Conservation (phyloP, 371 early-diverging fungal species). For the Mortierella sp. region DNA sequence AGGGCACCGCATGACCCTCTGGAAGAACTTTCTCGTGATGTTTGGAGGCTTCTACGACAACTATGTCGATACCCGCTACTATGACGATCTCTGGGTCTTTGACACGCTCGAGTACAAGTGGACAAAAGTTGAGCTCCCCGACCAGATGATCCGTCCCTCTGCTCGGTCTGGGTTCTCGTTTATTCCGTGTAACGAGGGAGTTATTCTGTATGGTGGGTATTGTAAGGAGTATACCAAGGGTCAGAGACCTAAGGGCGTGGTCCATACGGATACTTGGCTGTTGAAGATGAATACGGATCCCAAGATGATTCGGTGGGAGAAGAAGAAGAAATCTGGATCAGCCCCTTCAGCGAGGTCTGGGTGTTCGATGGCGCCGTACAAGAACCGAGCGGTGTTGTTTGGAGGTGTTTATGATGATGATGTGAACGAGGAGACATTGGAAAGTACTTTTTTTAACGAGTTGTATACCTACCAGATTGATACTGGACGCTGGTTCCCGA, state of each 20-base stretch:
- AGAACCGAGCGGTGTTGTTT: slow-evolving; percentile 70
- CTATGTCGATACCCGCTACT: slow-evolving; percentile 68
- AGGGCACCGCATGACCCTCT: slow-evolving; percentile 64
- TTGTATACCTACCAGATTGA: slow-evolving; percentile 63
- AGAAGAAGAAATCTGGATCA: slow-evolving; percentile 62
- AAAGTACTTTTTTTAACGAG: slow-evolving; percentile 68
- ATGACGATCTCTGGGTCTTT: slow-evolving; percentile 75
- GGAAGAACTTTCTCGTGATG: slow-evolving; percentile 72
- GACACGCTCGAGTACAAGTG: slow-evolving; percentile 72
- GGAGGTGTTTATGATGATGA: slow-evolving; percentile 72
- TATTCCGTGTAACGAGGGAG: slow-evolving; percentile 59
- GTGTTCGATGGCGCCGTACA: slow-evolving; percentile 66
- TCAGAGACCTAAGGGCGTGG: slow-evolving; percentile 64
- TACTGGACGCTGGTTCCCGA: slow-evolving; percentile 59
- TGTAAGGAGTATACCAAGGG: slow-evolving; percentile 70
- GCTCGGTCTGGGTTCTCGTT: slow-evolving; percentile 73
- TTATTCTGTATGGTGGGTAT: slow-evolving; percentile 75
- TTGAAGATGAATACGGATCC: slow-evolving; percentile 68
- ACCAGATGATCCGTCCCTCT: slow-evolving; percentile 62
- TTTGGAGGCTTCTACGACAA: slow-evolving; percentile 77
- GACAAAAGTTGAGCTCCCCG: slow-evolving; percentile 69
- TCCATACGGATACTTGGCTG: slow-evolving; percentile 71
- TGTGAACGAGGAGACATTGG: slow-evolving; percentile 70
- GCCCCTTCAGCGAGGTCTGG: slow-evolving; percentile 65
- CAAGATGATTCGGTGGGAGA: slow-evolving; percentile 69